Evolutionary conservation across 2,329 filamentous ascomycete species (phyloP), one percentile per base, ranked within the genome.

Genomic region (Hymenoscyphus repandus): DNA sequence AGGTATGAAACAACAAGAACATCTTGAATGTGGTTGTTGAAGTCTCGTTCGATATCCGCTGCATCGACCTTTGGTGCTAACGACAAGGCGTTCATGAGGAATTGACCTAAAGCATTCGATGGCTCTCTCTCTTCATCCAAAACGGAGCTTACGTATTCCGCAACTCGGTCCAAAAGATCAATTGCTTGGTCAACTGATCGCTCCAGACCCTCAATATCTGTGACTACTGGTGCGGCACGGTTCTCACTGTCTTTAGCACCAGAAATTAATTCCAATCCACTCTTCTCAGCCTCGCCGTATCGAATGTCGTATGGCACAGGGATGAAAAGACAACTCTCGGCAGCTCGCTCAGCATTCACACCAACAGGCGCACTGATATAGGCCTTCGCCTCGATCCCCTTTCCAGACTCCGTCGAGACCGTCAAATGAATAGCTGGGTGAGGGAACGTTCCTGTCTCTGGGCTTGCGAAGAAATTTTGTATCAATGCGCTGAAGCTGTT

Each of bases 11-110:
- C 91, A 71, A 97, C 91, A 60, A 99, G 84, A 55, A 99, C 91
- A 70, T 99, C 93, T 76, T 99, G 93, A 72, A 99, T 90, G 76
- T 99, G 93, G 78, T 95, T 96, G 83, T 99, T 99, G 82, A 99
- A 99, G 77, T 97, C 91, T 68, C 86, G 81, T 79, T 99, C 93
- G 67, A 99, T 91, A 69, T 95, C 87, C 55, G 83, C 80, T 34
- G 86, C 77, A 65, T 96, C 89, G 55, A 97, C 93, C 80, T 97
- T 99, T 66, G 93, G 93, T 50, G 92, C 90, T 57, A 99, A 77
- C 42, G 88, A 91, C 57, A 99, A 81, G 36, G 92, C 86, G 70
- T 95, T 95, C 78, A 97, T 88, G 61, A 99, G 78, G 74, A 90
- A 95, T 73, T 99, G 95, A 60, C 91, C 93, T 51, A 99, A 77